Evolutionary conservation across 805 yeast genomes (phyloP).

Genomic region (Ascoidea asiatica): DNA sequence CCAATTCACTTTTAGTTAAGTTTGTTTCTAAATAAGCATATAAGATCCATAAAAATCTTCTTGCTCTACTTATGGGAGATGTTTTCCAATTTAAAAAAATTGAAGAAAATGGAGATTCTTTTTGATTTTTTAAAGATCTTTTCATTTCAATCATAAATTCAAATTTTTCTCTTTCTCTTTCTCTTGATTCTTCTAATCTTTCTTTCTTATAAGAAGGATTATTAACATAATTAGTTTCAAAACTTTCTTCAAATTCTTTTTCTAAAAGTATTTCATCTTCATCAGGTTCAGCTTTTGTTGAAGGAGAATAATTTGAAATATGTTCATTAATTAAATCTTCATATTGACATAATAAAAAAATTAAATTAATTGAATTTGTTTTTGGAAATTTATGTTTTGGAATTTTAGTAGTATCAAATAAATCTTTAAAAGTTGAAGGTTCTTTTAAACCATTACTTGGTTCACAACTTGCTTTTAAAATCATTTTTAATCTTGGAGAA

Average conservation of each 20-base stretch:
- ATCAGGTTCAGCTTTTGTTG: slow-evolving; percentile 13
- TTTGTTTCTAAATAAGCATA: slow-evolving; percentile 73
- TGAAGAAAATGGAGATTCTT: slow-evolving; percentile 49
- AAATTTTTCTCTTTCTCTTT: slow-evolving; percentile 5
- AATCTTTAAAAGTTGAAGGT: slow-evolving; percentile 33
- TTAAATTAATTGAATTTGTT: slow-evolving; percentile 61
- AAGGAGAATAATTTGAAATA: slow-evolving; percentile 16
- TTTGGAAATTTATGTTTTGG: slow-evolving; percentile 20
- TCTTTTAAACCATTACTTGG: slow-evolving; percentile 26
- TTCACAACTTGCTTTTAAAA: slow-evolving; percentile 78
- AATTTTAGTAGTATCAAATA: slow-evolving; percentile 21
- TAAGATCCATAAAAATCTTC: slow-evolving; percentile 69
- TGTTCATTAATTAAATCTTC: slow-evolving; percentile 34
- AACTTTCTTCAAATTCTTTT: slow-evolving; percentile 1
- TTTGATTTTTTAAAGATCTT: slow-evolving; percentile 12
- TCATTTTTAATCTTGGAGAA: slow-evolving; percentile 85
- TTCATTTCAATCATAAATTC: background rate
- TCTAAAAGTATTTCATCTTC: too few relatives aligned
- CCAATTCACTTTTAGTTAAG: slow-evolving; percentile 35
- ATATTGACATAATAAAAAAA: slow-evolving; percentile 61
- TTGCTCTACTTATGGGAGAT: slow-evolving; percentile 54
- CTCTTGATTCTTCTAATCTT: slow-evolving; percentile 7
- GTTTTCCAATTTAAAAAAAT: slow-evolving; percentile 51
- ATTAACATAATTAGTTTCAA: slow-evolving; percentile 1
- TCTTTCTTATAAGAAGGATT: slow-evolving; percentile 8